Evolutionary conservation across 1,284 basidiomycete species (phyloP).

Genomic region (Mycena citricolor): DNA sequence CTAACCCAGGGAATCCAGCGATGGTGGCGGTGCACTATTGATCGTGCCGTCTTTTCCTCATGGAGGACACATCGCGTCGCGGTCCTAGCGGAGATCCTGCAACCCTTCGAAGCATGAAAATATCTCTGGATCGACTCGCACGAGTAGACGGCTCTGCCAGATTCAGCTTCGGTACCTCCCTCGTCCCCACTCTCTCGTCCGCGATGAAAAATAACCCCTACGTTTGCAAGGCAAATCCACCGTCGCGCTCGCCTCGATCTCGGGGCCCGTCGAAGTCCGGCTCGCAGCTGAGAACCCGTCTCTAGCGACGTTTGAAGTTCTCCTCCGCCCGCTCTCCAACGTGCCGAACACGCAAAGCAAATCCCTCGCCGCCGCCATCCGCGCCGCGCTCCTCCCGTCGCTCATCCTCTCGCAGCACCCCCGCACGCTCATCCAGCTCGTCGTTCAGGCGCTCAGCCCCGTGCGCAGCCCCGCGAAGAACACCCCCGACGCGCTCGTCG

Average conservation of each 20-base stretch:
- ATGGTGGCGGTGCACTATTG: no score
- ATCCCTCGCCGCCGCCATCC: constrained; percentile 50
- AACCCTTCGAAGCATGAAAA: constrained; percentile 5
- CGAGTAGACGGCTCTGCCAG: constrained; percentile 67
- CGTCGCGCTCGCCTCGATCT: constrained; percentile 61
- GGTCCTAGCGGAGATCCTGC: no score
- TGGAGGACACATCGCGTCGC: no score
- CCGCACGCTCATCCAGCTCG: constrained; percentile 67
- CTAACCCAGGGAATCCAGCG: no score
- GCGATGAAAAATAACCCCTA: background rate
- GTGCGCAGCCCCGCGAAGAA: constrained; percentile 24
- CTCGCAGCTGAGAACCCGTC: constrained; percentile 64
- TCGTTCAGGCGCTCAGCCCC: constrained; percentile 57
- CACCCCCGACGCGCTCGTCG: constrained; percentile 36
- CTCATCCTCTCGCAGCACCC: constrained; percentile 65
- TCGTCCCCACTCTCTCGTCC: constrained; percentile 1
- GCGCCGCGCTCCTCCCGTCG: constrained; percentile 54
- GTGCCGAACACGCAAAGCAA: constrained; percentile 69
- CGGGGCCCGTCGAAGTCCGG: constrained; percentile 75
- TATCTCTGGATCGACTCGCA: constrained; percentile 46
- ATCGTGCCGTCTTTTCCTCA: no score
- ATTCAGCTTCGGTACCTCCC: constrained; percentile 55
- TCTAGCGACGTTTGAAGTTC: constrained; percentile 71
- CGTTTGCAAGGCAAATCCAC: constrained; percentile 48
- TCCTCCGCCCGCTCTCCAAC: constrained; percentile 62